These are phyloP conservation scores for Achaetomium macrosporum DNA, from an alignment of 2,329 filamentous ascomycete species.

Conservation along the genomic window DNA sequence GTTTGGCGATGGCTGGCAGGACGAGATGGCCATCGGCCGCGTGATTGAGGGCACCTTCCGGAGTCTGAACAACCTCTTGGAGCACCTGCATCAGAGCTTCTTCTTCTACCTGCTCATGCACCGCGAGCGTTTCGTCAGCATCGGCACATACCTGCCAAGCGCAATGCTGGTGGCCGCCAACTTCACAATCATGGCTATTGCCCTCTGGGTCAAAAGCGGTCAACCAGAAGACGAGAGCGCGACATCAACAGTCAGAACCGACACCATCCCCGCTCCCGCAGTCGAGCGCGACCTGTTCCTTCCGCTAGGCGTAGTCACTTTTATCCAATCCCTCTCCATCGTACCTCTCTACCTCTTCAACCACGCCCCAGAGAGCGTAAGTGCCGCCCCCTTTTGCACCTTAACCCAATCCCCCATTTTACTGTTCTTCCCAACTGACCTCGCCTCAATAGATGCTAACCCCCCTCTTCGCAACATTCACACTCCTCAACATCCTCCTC, in stretches of 20 bases:
- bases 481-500: slow-evolving; percentile 48
- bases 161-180: slow-evolving; percentile 96
- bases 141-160: slow-evolving; percentile 92
- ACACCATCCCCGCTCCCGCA: slow-evolving; percentile 25
- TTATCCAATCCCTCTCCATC: slow-evolving; percentile 69
- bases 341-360: slow-evolving; percentile 86
- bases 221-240: slow-evolving; percentile 30
- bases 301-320: slow-evolving; percentile 66
- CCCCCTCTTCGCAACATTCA: slow-evolving; percentile 53
- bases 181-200: slow-evolving; percentile 92
- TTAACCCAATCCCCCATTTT: neutral
- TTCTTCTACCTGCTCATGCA: slow-evolving; percentile 98
- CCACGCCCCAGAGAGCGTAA: slow-evolving; percentile 59
- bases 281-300: slow-evolving; percentile 63
- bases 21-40: slow-evolving; percentile 92
- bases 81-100: slow-evolving; percentile 97
- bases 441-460: slow-evolving; percentile 47
- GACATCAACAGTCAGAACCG: slow-evolving; percentile 26
- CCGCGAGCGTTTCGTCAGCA: slow-evolving; percentile 88
- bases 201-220: slow-evolving; percentile 88
- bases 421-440: neutral
- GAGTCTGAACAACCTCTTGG: slow-evolving; percentile 91
- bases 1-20: slow-evolving; percentile 87
- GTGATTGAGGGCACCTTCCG: slow-evolving; percentile 86
- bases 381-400: slow-evolving; percentile 26